A percentile compares a stretch with the other conserved stretches of the same genome.
phyloP scores from a whole-genome alignment of 805 yeast genomes.

The Yarrowia osloensis region DNA sequence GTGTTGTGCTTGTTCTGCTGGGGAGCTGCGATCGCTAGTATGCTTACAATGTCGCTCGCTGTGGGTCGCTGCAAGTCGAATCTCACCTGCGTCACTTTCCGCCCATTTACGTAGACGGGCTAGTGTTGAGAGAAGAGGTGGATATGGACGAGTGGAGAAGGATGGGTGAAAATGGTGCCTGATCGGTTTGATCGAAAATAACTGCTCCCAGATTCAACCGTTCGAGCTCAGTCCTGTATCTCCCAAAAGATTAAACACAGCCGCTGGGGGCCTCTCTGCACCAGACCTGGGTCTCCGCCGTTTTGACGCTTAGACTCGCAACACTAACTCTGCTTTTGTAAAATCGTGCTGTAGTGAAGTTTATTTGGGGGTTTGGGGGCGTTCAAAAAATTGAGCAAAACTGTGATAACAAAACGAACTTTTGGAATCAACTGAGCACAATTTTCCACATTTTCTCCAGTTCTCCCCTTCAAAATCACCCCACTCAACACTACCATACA shows the following conservation, averaged over 20 bases:
- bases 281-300: neutral
- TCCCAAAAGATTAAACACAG: neutral
- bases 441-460: no score
- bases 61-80: neutral
- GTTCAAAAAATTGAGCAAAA: neutral
- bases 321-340: neutral
- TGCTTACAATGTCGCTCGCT: no score
- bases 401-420: no score
- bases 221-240: no score
- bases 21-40: neutral
- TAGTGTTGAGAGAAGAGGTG: neutral
- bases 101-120: neutral
- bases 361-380: neutral
- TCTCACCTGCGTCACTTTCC: conserved; percentile 16
- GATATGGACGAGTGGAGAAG: neutral
- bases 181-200: neutral
- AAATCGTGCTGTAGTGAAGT: neutral
- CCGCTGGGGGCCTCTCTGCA: neutral
- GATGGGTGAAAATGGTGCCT: neutral
- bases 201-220: neutral
- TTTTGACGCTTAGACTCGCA: neutral
- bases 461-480: no score
- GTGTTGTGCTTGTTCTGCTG: neutral
- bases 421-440: no score
- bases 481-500: no score